Evolutionary conservation across 345 rosid genomes (phyloP).

Genomic region (Arabis hirsuta): DNA sequence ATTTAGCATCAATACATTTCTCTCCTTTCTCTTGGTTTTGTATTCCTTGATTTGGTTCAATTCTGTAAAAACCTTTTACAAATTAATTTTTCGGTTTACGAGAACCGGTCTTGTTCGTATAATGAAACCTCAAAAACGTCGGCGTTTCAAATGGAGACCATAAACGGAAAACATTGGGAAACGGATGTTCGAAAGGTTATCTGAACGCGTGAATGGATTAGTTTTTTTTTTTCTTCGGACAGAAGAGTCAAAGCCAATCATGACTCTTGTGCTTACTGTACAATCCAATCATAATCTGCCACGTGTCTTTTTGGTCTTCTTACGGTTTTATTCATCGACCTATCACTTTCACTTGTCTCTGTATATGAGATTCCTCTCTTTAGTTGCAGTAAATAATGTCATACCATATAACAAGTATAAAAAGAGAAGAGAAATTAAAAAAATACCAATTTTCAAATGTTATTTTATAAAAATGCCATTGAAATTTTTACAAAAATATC

Average conservation of each 20-base stretch:
- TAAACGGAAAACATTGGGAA: slow-evolving; percentile 42
- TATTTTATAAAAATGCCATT: no score
- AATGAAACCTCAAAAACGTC: background rate
- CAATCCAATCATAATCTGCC: background rate
- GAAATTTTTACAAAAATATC: no score
- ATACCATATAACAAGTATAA: slow-evolving; percentile 6
- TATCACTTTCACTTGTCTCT: slow-evolving; percentile 37
- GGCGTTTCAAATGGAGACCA: slow-evolving; percentile 21
- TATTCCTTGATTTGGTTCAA: background rate
- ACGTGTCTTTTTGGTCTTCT: slow-evolving; percentile 16
- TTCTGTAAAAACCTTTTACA: background rate
- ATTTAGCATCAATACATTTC: no score
- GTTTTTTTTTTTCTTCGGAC: background rate
- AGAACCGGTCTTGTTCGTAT: background rate
- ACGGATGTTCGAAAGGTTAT: slow-evolving; percentile 38
- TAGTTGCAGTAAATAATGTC: slow-evolving; percentile 19
- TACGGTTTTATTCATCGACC: slow-evolving; percentile 30
- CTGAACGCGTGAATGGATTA: slow-evolving; percentile 34
- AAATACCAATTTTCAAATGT: no score
- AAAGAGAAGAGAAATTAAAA: background rate
- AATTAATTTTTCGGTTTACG: background rate
- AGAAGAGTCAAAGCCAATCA: slow-evolving; percentile 41
- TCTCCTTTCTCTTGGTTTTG: no score
- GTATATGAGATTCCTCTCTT: slow-evolving; percentile 35
- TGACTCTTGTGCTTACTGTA: slow-evolving; percentile 27